These are phyloP conservation scores for Lactuca sativa DNA, from an alignment of 129 eudicot genomes.

Conservation along the genomic window DNA sequence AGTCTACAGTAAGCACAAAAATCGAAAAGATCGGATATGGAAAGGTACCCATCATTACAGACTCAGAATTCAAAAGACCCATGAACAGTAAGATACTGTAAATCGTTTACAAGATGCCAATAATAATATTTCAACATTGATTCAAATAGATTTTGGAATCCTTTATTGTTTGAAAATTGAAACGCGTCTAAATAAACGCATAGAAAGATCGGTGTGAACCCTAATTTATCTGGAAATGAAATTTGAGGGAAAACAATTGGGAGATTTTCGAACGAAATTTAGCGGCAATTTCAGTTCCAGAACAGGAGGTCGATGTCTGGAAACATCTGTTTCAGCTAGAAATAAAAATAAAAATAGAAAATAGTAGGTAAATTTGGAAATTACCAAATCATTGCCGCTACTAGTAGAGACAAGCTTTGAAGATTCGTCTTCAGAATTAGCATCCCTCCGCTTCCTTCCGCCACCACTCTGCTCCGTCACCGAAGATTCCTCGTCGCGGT, in stretches of 20 bases:
- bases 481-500: conserved; percentile 67
- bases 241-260: not conserved
- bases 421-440: conserved; percentile 54
- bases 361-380: not conserved
- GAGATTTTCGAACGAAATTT: not conserved
- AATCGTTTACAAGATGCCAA: too few relatives aligned
- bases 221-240: not conserved
- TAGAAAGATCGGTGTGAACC: not conserved
- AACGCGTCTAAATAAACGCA: not conserved
- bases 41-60: conserved; percentile 1
- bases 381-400: conserved; percentile 64
- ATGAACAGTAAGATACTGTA: not conserved
- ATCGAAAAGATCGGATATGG: not conserved
- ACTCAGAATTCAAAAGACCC: conserved; percentile 1
- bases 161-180: not conserved
- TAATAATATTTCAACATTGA: not conserved
- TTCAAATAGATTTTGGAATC: not conserved
- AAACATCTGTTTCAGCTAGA: not conserved
- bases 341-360: not conserved
- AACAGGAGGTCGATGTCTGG: not conserved
- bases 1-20: not conserved
- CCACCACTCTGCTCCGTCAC: conserved; percentile 79
- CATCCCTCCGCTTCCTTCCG: conserved; percentile 49
- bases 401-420: conserved; percentile 60
- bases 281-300: conserved; percentile 8